Evolutionary conservation across 345 rosid species (phyloP).

Genomic region (Gossypium arboreum): DNA sequence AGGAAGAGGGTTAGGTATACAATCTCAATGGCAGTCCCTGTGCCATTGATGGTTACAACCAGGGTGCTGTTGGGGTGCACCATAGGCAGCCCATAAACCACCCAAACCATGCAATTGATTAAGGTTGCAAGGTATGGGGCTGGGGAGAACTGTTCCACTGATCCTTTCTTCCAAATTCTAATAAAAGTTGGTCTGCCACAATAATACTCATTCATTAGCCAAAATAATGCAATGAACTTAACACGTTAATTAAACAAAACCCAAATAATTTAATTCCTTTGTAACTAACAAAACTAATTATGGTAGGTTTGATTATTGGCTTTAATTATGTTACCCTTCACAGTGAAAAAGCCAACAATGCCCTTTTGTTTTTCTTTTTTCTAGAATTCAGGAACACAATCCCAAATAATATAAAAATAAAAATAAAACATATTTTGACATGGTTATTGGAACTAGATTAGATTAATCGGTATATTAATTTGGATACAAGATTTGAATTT

Average conservation of each 20-base stretch:
- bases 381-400: too few relatives aligned
- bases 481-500: too few relatives aligned
- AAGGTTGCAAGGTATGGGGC: slow-evolving; percentile 76
- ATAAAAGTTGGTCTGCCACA: slow-evolving; percentile 73
- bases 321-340: not conserved
- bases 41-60: slow-evolving; percentile 68
- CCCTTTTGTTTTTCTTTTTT: not conserved
- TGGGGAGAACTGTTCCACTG: slow-evolving; percentile 77
- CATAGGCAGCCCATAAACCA: slow-evolving; percentile 70
- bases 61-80: slow-evolving; percentile 65
- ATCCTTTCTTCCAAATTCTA: slow-evolving; percentile 55
- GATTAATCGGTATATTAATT: too few relatives aligned
- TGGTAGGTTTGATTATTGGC: not conserved
- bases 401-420: too few relatives aligned
- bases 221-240: not conserved
- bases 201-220: not conserved
- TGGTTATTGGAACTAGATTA: rapidly evolving
- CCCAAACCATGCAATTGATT: slow-evolving; percentile 79
- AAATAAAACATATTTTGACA: too few relatives aligned
- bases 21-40: slow-evolving; percentile 58
- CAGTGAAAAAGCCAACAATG: not conserved
- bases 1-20: slow-evolving; percentile 46
- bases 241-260: not conserved
- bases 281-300: not conserved
- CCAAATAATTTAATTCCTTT: not conserved